Evolutionary conservation across 129 eudicot genomes (phyloP), one percentile per base, ranked within the genome.

Genomic region (Artemisia argyi): DNA sequence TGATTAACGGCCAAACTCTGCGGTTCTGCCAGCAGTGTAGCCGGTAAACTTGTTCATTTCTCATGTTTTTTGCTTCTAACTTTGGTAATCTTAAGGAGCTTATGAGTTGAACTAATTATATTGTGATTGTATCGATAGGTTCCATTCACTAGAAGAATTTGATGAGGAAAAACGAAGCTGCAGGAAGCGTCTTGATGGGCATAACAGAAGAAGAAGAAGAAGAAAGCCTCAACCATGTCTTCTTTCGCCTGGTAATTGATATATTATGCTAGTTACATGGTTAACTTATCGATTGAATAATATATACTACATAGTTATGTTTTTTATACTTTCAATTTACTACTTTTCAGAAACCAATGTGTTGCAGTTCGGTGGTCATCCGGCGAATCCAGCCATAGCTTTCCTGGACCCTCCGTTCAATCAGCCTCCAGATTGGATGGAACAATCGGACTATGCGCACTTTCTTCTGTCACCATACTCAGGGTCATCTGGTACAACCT

Each of bases 1-100:
- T 72, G 28, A 82, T 85, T 69, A 72, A 81, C 16, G 80, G 87
- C 65, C 48, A 73, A 51, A 74, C 73, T 58, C 80, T 79, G 42
- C 84, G 90, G 1, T 85, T 85, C 78, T 85, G 90, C 60, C 90
- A 85, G 78, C 90, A 85, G 61, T 85, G 90, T 76, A 85, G 90
- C 78, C 81, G 90, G 90, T 85, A 75, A 6, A 35, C 7, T 69
- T 50, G 44, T 70, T 19, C 12, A n/a, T 61, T 18, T 48, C 46
- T 17, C 22, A 20, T 20, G 2, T 53, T 54, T 53, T 69, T 30
- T 39, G 48, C 67, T 62, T 62, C 22, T 24, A 2, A 64, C 16
- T 64, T 64, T 64, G 48, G 67, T 32, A 47, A 24, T 62, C 10
- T n/a, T 39, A 39, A 42, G 17, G 24, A 10, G 3, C 42, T n/a